A percentile compares a stretch with the other conserved stretches of the same genome.
Evolutionary conservation across 1,284 basidiomycete species (phyloP).

Genomic region (Calocybe gambosa): DNA sequence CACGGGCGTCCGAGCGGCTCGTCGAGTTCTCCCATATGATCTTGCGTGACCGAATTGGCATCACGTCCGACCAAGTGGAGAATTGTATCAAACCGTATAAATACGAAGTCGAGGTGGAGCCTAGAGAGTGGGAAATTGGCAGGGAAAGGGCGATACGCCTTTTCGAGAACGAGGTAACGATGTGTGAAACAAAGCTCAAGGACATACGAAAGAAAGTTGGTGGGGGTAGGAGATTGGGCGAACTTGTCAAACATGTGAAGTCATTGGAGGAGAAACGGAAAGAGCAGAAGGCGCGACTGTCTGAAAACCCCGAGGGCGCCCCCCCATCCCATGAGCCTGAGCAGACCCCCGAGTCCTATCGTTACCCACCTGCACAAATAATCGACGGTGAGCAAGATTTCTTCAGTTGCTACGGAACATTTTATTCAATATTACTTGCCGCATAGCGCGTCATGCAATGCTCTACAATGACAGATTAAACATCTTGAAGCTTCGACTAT

Average conservation of each 20-base stretch:
- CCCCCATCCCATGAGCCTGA: conserved; percentile 32
- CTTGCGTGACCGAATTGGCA: conserved; percentile 83
- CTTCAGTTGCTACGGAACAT: conserved; percentile 2
- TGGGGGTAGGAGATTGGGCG: conserved; percentile 72
- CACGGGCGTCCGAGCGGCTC: conserved; percentile 81
- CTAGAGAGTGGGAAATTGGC: conserved; percentile 87
- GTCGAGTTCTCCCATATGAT: conserved; percentile 91
- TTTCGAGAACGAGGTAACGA: conserved; percentile 77
- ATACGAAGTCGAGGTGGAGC: conserved; percentile 91
- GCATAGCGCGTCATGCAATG: conserved; percentile 83
- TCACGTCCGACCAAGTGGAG: conserved; percentile 97
- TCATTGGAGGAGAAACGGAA: conserved; percentile 78
- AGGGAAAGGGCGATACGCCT: conserved; percentile 69
- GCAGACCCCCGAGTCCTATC: conserved; percentile 65
- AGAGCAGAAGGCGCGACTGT: conserved; percentile 52
- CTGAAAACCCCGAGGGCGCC: conserved; percentile 38
- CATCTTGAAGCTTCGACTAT: conserved; percentile 80
- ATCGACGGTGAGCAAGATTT: conserved; percentile 65
- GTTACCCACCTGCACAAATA: conserved; percentile 87
- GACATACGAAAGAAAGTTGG: conserved; percentile 87
- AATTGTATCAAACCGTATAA: conserved; percentile 99
- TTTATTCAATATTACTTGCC: conserved; percentile 3
- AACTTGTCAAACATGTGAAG: conserved; percentile 78
- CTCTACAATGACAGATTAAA: conserved; percentile 78
- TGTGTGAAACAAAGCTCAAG: conserved; percentile 84